Evolutionary conservation across 768 basidiomycete species (phyloP).

Genomic region (Phallus indusiatus): DNA sequence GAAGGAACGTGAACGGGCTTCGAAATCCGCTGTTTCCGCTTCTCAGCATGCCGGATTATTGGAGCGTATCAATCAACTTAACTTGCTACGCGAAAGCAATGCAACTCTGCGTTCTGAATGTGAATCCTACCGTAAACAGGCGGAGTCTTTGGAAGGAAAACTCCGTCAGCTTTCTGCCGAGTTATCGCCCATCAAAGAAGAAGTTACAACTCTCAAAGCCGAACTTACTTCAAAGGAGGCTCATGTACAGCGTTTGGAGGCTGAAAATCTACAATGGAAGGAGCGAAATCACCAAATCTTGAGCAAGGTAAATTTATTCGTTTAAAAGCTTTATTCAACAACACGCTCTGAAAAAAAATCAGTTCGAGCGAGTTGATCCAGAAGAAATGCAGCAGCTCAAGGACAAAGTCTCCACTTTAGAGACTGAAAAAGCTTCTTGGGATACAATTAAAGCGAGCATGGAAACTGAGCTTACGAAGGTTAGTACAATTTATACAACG

Average conservation of each 20-base stretch:
- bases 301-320: slow-evolving; percentile 48
- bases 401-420: slow-evolving; percentile 52
- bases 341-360: background rate
- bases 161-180: slow-evolving; percentile 49
- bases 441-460: slow-evolving; percentile 20
- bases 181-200: slow-evolving; percentile 67
- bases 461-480: slow-evolving; percentile 13
- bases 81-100: slow-evolving; percentile 82
- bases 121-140: slow-evolving; percentile 59
- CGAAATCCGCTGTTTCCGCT: slow-evolving; percentile 59
- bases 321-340: no score
- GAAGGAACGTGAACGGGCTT: slow-evolving; percentile 75
- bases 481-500: background rate
- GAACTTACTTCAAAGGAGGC: slow-evolving; percentile 63
- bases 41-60: slow-evolving; percentile 77
- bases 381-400: slow-evolving; percentile 73
- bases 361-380: slow-evolving; percentile 88
- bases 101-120: slow-evolving; percentile 72
- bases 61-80: slow-evolving; percentile 80
- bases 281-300: slow-evolving; percentile 73
- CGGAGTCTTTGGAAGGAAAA: slow-evolving; percentile 56
- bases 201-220: slow-evolving; percentile 54
- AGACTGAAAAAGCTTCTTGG: slow-evolving; percentile 15
- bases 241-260: slow-evolving; percentile 62
- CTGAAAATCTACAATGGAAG: slow-evolving; percentile 75